Conservation (phyloP, 306 rosid species). For the Dryas alaskensis region DNA sequence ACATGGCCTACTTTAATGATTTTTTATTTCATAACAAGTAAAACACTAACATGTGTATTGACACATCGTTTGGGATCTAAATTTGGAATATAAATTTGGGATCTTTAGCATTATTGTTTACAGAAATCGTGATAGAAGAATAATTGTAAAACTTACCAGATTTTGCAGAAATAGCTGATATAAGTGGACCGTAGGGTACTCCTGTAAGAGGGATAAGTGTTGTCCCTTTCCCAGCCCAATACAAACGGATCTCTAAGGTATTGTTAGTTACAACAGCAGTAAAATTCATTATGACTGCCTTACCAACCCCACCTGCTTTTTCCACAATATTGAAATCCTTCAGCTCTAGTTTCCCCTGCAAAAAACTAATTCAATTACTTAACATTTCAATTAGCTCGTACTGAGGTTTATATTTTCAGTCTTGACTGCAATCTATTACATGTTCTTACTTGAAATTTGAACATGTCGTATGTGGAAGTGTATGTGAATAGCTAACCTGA, state of each 20-base stretch:
- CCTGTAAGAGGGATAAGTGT: conserved; percentile 40
- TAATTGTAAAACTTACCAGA: conserved; percentile 30
- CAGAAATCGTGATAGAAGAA: too few species aligned
- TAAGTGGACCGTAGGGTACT: conserved; percentile 56
- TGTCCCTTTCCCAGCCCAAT: conserved; percentile 75
- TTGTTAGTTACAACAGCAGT: conserved; percentile 11
- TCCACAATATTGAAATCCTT: conserved; percentile 56
- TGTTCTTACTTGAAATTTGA: not conserved
- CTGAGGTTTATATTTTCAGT: not conserved
- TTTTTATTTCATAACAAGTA: too few species aligned
- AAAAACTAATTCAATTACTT: not conserved
- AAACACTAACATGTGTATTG: too few species aligned
- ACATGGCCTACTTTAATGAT: too few species aligned
- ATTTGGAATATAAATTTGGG: too few species aligned
- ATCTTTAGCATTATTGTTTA: too few species aligned
- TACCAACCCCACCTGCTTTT: conserved; percentile 37
- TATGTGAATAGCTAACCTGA: conserved; percentile 25
- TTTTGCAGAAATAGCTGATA: conserved; percentile 54
- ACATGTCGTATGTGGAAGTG: not conserved
- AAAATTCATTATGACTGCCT: not conserved
- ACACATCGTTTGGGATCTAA: too few species aligned
- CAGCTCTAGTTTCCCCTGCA: conserved; percentile 36
- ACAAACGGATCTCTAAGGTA: conserved; percentile 45
- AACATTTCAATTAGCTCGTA: not conserved
- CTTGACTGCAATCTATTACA: not conserved